These are phyloP conservation scores for Coelastrella sp. DNA, from an alignment of 139 green algal species.

Conservation along the genomic window DNA sequence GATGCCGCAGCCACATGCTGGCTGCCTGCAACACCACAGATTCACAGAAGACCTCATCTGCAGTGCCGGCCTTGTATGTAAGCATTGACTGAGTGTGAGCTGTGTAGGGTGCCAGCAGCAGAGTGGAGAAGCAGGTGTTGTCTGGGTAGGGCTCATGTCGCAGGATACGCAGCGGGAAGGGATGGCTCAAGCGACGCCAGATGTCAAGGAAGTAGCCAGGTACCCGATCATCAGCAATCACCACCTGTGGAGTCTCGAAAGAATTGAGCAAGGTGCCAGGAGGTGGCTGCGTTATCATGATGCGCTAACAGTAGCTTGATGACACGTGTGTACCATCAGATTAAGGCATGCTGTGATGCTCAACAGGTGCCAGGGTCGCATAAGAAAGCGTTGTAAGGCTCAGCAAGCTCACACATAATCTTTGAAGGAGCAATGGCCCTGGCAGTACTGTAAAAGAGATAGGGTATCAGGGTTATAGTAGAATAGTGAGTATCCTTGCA, in stretches of 20 bases:
- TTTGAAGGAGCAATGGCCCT: too few relatives aligned
- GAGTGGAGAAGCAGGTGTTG: conserved; percentile 49
- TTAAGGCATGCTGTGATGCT: too few relatives aligned
- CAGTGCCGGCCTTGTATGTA: conserved; percentile 44
- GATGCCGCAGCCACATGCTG: conserved; percentile 54
- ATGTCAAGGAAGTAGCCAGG: conserved; percentile 52
- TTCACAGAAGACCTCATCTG: conserved; percentile 24
- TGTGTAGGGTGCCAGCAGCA: neutral
- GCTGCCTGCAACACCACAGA: conserved; percentile 41
- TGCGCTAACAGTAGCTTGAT: too few relatives aligned
- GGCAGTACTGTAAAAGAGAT: too few relatives aligned
- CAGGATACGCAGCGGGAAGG: conserved; percentile 46
- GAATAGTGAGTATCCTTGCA: too few relatives aligned
- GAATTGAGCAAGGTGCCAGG: neutral
- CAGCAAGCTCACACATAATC: too few relatives aligned
- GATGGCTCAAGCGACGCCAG: conserved; percentile 30
- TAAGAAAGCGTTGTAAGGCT: too few relatives aligned
- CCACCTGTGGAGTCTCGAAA: conserved; percentile 41
- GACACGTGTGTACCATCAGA: neutral
- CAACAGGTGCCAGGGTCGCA: too few relatives aligned
- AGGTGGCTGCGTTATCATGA: too few relatives aligned
- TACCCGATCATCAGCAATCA: conserved; percentile 46
- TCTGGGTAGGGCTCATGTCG: conserved; percentile 24
- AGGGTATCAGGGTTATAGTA: too few relatives aligned
- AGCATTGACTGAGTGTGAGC: conserved; percentile 47